phyloP scores from a whole-genome alignment of 1,139 yeast genomes.

The Nakaseomyces glabratus region DNA sequence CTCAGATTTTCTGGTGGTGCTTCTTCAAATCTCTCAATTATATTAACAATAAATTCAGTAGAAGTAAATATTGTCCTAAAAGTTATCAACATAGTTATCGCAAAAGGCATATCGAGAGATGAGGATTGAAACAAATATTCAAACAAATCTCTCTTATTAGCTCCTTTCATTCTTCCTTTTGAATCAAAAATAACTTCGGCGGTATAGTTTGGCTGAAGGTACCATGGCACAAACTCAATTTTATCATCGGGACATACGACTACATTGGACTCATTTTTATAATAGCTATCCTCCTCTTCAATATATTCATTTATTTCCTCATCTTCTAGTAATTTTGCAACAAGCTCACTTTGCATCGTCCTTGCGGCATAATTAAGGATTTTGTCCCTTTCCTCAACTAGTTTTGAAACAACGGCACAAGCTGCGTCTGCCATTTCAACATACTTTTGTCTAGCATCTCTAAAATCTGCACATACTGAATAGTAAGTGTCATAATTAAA shows the following conservation, averaged over 20 bases:
- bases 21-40: conserved; percentile 56
- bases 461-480: conserved; percentile 36
- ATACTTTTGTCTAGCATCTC: conserved; percentile 34
- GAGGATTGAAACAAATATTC: conserved; percentile 2
- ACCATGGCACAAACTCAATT: conserved; percentile 1
- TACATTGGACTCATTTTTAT: not conserved
- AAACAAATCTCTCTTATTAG: not conserved
- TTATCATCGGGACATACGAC: conserved; percentile 1
- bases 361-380: conserved; percentile 62
- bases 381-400: conserved; percentile 59
- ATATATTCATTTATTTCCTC: conserved; percentile 34
- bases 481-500: conserved; percentile 39
- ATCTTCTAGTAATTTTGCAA: conserved; percentile 48
- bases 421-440: conserved; percentile 31
- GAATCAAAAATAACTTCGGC: conserved; percentile 5
- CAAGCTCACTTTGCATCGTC: conserved; percentile 63
- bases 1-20: conserved; percentile 82
- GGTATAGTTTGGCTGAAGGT: conserved; percentile 3
- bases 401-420: conserved; percentile 40
- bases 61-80: conserved; percentile 69
- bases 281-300: conserved; percentile 26
- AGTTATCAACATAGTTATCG: conserved; percentile 59
- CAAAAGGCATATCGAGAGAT: conserved; percentile 52
- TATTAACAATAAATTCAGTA: conserved; percentile 47
- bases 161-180: conserved; percentile 3